Evolutionary conservation across 768 basidiomycete genomes (phyloP), one percentile per base, ranked within the genome.

Genomic region (Kwoniella shandongensis): DNA sequence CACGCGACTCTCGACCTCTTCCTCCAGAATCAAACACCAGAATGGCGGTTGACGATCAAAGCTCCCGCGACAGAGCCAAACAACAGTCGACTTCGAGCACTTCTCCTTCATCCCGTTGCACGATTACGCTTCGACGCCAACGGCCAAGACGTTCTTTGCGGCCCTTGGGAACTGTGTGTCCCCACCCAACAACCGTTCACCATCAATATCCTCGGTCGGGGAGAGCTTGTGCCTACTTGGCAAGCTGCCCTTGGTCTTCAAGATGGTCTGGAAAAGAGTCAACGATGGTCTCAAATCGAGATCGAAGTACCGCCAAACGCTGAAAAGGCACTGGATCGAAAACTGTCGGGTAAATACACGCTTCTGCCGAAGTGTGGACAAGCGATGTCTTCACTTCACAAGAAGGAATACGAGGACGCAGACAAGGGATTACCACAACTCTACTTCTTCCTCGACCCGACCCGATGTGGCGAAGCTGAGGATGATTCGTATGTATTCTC

Each of bases 401-500:
- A 83, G 76, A 86, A 83, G 62, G 70, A 80, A 22, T 47, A 74
- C 15, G 74, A 75, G 10, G 52, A 73, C 0, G 80, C 78, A n/a
- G 83, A 85, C n/a, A 63, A 52, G 2, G 69, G 76, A 6, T 76
- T 84, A 26, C 85, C 87, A 0, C 83, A 86, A 0, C 71, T 96
- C 11, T 91, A 85, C 75, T 79, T 84, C 78, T 82, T 96, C 66
- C 67, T 79, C 53, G 91, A 96, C 70, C 91, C 92, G 13, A 85
- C 87, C 30, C 84, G 91, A 0, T 83, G 81, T 50, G 90, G 89
- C 3, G 84, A 85, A 52, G 81, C 86, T 30, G 81, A 81, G 2
- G 83, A 89, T 29, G 93, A 97, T 67, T 80, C 81, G 3, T 96
- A 90, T 71, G 86, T 89, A 15, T 91, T 97, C 72, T 88, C 91